Conservation (phyloP, 2,329 filamentous ascomycete species). For the Colletotrichum higginsianum region DNA sequence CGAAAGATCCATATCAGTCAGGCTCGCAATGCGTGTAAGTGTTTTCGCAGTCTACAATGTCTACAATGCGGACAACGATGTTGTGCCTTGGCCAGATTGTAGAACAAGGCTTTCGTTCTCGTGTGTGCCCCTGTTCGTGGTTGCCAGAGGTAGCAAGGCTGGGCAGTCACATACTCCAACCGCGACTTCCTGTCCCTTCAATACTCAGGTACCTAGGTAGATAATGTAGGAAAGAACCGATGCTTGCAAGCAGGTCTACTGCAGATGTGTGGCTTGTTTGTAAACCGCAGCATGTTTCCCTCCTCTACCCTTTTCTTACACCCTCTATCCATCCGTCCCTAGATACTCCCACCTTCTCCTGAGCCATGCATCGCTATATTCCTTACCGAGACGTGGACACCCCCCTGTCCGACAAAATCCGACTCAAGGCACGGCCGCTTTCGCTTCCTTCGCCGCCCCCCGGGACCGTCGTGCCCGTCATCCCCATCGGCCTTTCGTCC, state of each 20-base stretch:
- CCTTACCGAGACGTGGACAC: conserved; percentile 57
- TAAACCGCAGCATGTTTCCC: too few relatives aligned
- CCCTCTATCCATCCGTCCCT: conserved; percentile 1
- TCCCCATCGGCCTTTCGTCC: conserved; percentile 51
- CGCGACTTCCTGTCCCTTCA: neutral
- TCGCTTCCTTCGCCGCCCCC: neutral
- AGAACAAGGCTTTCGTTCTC: too few relatives aligned
- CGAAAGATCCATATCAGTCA: too few relatives aligned
- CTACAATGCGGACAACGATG: too few relatives aligned
- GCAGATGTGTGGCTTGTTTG: too few relatives aligned
- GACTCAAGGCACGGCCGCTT: conserved; percentile 7
- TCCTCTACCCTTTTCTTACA: neutral
- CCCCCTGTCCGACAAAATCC: conserved; percentile 59
- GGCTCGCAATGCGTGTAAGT: too few relatives aligned
- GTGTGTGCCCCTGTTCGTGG: too few relatives aligned
- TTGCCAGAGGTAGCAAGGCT: neutral
- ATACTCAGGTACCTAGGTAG: neutral
- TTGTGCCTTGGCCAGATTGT: too few relatives aligned
- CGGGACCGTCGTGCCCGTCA: neutral
- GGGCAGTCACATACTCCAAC: neutral
- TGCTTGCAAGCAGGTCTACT: too few relatives aligned
- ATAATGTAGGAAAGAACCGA: neutral
- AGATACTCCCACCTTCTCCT: neutral
- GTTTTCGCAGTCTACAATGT: too few relatives aligned
- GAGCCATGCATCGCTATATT: conserved; percentile 63